phyloP scores from a whole-genome alignment of 2,329 filamentous ascomycete species.

The Colletotrichum chlorophyti region DNA sequence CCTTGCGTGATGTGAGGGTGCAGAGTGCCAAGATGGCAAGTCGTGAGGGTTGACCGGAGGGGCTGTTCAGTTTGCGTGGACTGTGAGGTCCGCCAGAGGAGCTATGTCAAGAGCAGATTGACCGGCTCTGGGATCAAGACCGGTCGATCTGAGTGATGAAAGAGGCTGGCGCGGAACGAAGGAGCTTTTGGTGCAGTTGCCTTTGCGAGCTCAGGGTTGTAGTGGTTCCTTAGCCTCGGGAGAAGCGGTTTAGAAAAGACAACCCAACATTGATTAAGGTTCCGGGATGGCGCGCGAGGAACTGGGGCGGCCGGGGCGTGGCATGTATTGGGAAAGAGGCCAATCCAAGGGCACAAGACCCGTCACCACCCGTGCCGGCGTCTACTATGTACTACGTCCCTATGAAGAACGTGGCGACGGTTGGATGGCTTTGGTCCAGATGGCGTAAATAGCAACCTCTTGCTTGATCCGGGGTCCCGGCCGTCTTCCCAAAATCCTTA shows the following conservation, averaged over 20 bases:
- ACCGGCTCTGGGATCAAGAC: slow-evolving; percentile 1
- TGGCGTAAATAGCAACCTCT: neutral
- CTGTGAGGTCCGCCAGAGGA: neutral
- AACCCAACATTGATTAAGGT: slow-evolving; percentile 20
- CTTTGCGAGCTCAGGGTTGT: slow-evolving; percentile 4
- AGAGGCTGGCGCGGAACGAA: slow-evolving; percentile 23
- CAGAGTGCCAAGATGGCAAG: neutral
- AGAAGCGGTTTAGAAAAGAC: slow-evolving; percentile 19
- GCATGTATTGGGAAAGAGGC: slow-evolving; percentile 10
- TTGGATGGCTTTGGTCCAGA: slow-evolving; percentile 7
- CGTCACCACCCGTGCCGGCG: slow-evolving; percentile 3
- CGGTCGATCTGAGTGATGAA: slow-evolving; percentile 11
- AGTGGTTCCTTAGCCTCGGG: slow-evolving; percentile 22
- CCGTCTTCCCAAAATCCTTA: slow-evolving; percentile 18
- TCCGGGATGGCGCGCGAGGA: slow-evolving; percentile 27
- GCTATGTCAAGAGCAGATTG: neutral
- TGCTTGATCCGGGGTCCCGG: neutral
- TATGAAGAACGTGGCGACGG: slow-evolving; percentile 22
- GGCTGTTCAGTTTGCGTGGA: neutral
- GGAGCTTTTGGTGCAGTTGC: slow-evolving; percentile 16
- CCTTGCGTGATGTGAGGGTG: neutral
- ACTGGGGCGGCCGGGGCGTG: slow-evolving; percentile 21
- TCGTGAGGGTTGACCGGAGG: neutral
- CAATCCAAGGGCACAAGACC: slow-evolving; percentile 16
- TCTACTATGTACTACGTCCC: too few relatives aligned